A percentile compares a stretch with the other conserved stretches of the same genome.
Conservation (phyloP, 2,329 filamentous ascomycete genomes). For the Sporothrix pseudoabietina region DNA sequence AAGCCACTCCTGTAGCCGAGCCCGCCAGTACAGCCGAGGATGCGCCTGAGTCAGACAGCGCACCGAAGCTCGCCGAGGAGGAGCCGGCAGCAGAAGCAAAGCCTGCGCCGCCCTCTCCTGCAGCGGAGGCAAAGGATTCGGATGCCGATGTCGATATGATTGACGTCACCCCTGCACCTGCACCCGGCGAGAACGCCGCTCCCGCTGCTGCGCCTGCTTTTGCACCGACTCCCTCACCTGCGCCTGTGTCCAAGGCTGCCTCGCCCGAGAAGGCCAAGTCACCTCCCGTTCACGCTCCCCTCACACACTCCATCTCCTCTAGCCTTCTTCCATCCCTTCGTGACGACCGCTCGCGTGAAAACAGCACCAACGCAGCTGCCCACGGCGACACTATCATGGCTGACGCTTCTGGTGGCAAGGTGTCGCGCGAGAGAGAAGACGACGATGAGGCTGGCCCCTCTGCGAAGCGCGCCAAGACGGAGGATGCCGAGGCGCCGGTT, state of each 20-base stretch:
- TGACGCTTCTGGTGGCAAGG: conserved; percentile 57
- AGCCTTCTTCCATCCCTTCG: conserved; percentile 33
- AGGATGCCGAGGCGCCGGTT: conserved; percentile 37
- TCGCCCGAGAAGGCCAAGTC: conserved; percentile 27
- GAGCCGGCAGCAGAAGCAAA: conserved; percentile 10
- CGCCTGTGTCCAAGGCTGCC: background rate
- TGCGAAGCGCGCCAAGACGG: conserved; percentile 78
- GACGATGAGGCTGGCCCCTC: conserved; percentile 67
- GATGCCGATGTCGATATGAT: conserved; percentile 40
- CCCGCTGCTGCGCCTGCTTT: background rate
- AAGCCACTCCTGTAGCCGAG: background rate
- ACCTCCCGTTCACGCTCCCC: background rate
- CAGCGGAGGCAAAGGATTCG: conserved; percentile 5
- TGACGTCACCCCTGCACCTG: conserved; percentile 32
- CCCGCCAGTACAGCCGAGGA: background rate
- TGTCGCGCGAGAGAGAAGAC: conserved; percentile 75
- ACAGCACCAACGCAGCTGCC: conserved; percentile 38
- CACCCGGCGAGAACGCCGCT: background rate
- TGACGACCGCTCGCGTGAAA: conserved; percentile 42
- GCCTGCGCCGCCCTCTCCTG: conserved; percentile 2
- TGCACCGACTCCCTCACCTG: background rate
- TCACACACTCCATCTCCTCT: conserved; percentile 25
- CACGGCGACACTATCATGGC: conserved; percentile 47
- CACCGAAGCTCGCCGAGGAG: background rate
- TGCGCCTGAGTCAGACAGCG: background rate